Base-by-base conservation (phyloP, 2,329 filamentous ascomycete genomes). In the Ophiostoma perfectum region DNA sequence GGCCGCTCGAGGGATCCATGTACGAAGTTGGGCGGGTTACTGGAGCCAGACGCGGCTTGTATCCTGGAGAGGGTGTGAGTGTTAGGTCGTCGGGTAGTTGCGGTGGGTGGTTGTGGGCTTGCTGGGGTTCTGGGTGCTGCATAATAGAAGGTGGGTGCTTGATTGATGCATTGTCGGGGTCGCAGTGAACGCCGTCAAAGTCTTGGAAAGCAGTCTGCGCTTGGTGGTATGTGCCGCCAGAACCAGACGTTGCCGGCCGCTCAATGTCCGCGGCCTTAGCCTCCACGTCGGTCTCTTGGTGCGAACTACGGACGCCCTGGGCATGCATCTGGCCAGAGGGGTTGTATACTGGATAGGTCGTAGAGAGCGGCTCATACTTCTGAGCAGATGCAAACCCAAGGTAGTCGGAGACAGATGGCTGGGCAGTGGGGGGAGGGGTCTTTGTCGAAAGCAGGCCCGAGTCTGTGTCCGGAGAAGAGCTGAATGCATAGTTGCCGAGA, bases 101-200 rank as follows among this genome's bases (percentile, higher is more conserved):
- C 49, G 49, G n/a, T 55, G n/a, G n/a, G 18, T 55, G 49, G 3
- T 4, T 55, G n/a, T n/a, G n/a, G 27, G 49, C 49, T 49, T 55
- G 6, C n/a, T 42, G 65, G 5, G 16, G 39, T 16, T 14, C 14
- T 11, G 27, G 38, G 64, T 39, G 58, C 12, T 6, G 39, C 62
- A 7, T 11, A 47, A 36, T 67, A 71, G 73, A 18, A 14, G 18
- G 7, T 7, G 52, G 52, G 8, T 41, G 14, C 38, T n/a, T 62
- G 27, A 64, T 64, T 1, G 66, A 62, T 39, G 58, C 58, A 62
- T 41, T n/a, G 6, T 87, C 83, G 4, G 88, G 84, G 41, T 86
- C 83, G 75, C 88, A 92, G 75, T 94, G 90, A 14, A 90, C 88
- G 49, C 91, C 91, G 75, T 95, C 91, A 75, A 95, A 95, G 75